Base-by-base conservation (phyloP, 306 rosid species). In the Comarum palustre region DNA sequence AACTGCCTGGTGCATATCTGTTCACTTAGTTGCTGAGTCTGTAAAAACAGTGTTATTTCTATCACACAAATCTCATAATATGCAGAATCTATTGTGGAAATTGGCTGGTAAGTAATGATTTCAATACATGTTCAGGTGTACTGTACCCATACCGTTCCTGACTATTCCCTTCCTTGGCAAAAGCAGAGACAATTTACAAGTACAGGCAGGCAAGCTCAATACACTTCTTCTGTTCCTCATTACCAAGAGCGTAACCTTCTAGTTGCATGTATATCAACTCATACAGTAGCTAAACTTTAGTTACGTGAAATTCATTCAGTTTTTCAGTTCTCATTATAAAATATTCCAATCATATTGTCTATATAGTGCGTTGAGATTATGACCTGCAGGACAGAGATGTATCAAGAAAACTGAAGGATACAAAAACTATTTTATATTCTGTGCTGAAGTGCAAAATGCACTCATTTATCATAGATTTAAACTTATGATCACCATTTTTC, bases 101-200 rank as follows among this genome's bases (percentile, higher is more conserved):
- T 9, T 46, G 7, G 51, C 25, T 71, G 25, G 16, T 15, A 1
- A 27, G 3, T 71, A 25, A 71, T 19, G 15, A 24, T 55, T 66
- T 45, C 58, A 42, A 76, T 13, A 55, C 71, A 63, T 78, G 61
- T 48, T 39, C 77, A 94, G 99, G 97, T 94, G 81, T 94, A 94
- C 85, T 91, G 99, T 84, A 94, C 99, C 17, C 99, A 94, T 69
- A 87, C 96, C 3, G 93, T 91, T 9, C 99, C 99, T 17, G 97
- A 94, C 81, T 94, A 94, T 80, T 94, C 99, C 60, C 96, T 94
- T 82, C 99, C 99, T 59, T 94, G 97, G 99, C 97, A 94, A 84
- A 94, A 91, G 72, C 99, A 91, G 82, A 85, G 99, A 84, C 99
- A 91, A 79, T 91, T 9, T 81, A 86, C 99, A 58, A 91, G 97